Base-by-base conservation (phyloP, 352 stramenopile species). In the Phytophthora agathidicida region DNA sequence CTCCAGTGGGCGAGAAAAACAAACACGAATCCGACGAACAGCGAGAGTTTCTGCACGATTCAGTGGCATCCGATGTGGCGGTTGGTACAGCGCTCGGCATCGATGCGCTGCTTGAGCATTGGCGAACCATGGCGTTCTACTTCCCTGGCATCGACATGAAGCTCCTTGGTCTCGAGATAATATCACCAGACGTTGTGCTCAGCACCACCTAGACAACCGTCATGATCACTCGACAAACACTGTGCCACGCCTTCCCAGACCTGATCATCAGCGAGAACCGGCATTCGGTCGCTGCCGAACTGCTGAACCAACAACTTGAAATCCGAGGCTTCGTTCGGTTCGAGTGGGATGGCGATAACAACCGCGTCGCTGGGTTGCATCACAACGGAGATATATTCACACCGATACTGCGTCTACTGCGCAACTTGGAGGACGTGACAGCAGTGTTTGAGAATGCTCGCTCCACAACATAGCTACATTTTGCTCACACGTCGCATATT, bases 401-500 rank as follows among this genome's bases (percentile, higher is more conserved):
- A 26, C 47, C 47, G 2, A 13, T 56, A 7, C 10, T 56, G 2
- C n/a, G 13, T 1, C 24, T 56, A 10, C 47, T 56, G 3, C 33
- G 35, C 3, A 45, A n/a, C n/a, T 30, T 46, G 17, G 35, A 56
- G 5, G 17, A 56, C 24, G 47, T 30, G 5, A 19, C 47, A 7
- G n/a, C 8, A 14, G 47, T 56, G 9, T 57, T 57, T 8, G 30
- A 27, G 27, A 30, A 28, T 2, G 49, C 47, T 28, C 36, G 30
- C 7, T n/a, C 47, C 23, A 56, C 24, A 37, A 41, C 8, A 41
- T 52, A 30, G 44, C 31, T 52, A 41, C 30, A 31, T 20, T 57
- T 57, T n/a, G 13, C 30, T 50, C 55, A 58, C 55, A 64, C 46
- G 55, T 64, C 55, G n/a, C 55, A 64, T 24, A 33, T 14, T 30